Base-by-base conservation (phyloP, 192 early-diverging fungal genomes). In the Entomortierella beljakovae region DNA sequence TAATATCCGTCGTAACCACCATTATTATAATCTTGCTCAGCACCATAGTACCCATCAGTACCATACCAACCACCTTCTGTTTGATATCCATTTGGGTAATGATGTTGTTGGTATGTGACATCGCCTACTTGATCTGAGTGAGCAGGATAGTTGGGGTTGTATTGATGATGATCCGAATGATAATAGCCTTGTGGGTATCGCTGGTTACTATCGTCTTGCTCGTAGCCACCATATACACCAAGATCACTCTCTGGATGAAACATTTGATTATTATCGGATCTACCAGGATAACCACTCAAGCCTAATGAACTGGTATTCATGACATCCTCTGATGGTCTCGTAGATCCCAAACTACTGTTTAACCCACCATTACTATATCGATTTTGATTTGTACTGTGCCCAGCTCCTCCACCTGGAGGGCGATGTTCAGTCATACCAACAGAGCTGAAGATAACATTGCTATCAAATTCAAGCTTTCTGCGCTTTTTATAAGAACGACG, bases 31-130 rank as follows among this genome's bases (percentile, higher is more conserved):
- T 26, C 18, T 2, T 33, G 55, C 31, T 57, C 55, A 3, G 23
- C 26, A n/a, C 22, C 46, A 26, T 49, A 68, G 29, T 40, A 38
- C 6, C 48, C 29, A 31, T 15, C 28, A 0, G 37, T 15, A 38
- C 28, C 18, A 16, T 61, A 61, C 33, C 50, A 38, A 22, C 46
- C 28, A 40, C 32, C 33, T n/a, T 57, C 54, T 33, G 46, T 9
- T 29, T 57, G 61, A 25, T 25, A 25, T 51, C 54, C 52, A 23
- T 57, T 0, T 22, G 61, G 25, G 28, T 42, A 34, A 11, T 71
- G 58, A 32, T 72, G 70, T 16, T 72, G 70, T 4, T 49, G 55
- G 22, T 68, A 57, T 0, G 60, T n/a, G n/a, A n/a, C n/a, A n/a
- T n/a, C 51, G 32, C 23, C 54, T 22, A 57, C 59, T 11, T 33